Percentiles rank a stretch among this genome's conserved stretches.
These are phyloP conservation scores for Umbelopsis sp. DNA, from an alignment of 192 early-diverging fungal genomes.

Conservation along the genomic window DNA sequence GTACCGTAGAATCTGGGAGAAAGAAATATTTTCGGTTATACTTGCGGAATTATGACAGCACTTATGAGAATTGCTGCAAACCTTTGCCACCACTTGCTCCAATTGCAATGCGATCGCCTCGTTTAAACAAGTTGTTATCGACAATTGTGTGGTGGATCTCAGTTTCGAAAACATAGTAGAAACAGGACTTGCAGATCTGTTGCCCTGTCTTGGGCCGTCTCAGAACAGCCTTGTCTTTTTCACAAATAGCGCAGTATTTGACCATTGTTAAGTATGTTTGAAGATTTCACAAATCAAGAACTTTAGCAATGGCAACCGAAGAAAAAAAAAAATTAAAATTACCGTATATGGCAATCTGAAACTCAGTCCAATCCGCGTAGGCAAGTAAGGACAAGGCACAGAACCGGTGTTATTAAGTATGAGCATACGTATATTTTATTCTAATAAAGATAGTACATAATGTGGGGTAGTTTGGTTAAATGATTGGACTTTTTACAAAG, in stretches of 20 bases:
- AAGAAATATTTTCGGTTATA: background rate
- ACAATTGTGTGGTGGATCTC: conserved; percentile 93
- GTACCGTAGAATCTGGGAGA: conserved; percentile 86
- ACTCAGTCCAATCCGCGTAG: no score
- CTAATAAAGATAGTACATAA: background rate
- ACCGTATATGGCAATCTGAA: background rate
- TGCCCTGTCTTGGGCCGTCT: conserved; percentile 93
- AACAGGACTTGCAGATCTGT: conserved; percentile 88
- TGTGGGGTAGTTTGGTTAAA: background rate
- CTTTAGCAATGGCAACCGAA: background rate
- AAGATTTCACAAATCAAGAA: background rate
- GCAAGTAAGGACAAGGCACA: background rate
- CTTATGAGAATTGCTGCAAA: conserved; percentile 29
- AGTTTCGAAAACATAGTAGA: conserved; percentile 91
- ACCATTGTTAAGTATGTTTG: conserved; percentile 40
- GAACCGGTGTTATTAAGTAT: background rate
- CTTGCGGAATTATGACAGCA: background rate
- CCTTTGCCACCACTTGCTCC: conserved; percentile 94
- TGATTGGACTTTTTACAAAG: background rate
- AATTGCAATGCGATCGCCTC: conserved; percentile 91
- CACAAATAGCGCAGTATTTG: conserved; percentile 73
- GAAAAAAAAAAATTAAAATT: background rate
- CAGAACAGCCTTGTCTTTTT: conserved; percentile 71
- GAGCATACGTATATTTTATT: background rate
- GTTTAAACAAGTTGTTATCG: conserved; percentile 78